Percentiles rank a stretch among this genome's conserved stretches.
phyloP scores from a whole-genome alignment of 176 grass and related monocot species.

The Carex scoparia region DNA sequence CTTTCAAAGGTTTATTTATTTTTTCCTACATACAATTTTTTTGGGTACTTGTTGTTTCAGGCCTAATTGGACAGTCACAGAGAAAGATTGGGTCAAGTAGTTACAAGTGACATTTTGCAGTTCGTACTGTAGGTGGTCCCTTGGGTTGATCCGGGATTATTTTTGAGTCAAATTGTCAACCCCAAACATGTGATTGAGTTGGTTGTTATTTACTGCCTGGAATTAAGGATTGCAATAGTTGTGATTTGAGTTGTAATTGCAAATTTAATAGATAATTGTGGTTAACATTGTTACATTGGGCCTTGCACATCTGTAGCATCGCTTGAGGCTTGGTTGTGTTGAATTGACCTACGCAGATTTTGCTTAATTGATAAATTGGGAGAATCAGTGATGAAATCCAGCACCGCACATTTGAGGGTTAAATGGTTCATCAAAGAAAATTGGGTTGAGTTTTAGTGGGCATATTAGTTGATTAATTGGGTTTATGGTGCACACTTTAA shows the following conservation, averaged over 20 bases:
- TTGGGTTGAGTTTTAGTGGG: neutral
- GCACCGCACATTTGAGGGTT: neutral
- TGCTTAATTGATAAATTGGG: neutral
- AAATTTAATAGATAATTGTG: neutral
- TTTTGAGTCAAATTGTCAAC: neutral
- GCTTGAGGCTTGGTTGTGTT: neutral
- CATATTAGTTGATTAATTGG: neutral
- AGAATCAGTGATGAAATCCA: neutral
- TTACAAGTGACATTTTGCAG: neutral
- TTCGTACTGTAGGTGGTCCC: neutral
- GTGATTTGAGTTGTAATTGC: neutral
- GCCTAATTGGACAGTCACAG: neutral
- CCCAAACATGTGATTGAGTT: neutral
- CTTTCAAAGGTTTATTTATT: conserved; percentile 52
- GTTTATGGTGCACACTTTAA: neutral
- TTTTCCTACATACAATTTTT: neutral
- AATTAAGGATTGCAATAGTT: neutral
- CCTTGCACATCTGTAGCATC: neutral
- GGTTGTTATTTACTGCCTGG: neutral
- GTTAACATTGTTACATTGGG: neutral
- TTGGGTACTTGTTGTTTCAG: neutral
- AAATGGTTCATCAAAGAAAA: neutral
- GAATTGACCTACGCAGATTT: neutral
- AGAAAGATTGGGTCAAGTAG: neutral
- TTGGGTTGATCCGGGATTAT: neutral